These are phyloP conservation scores for Trichoderma sp. DNA, from an alignment of 2,329 filamentous ascomycete species.

Conservation along the genomic window DNA sequence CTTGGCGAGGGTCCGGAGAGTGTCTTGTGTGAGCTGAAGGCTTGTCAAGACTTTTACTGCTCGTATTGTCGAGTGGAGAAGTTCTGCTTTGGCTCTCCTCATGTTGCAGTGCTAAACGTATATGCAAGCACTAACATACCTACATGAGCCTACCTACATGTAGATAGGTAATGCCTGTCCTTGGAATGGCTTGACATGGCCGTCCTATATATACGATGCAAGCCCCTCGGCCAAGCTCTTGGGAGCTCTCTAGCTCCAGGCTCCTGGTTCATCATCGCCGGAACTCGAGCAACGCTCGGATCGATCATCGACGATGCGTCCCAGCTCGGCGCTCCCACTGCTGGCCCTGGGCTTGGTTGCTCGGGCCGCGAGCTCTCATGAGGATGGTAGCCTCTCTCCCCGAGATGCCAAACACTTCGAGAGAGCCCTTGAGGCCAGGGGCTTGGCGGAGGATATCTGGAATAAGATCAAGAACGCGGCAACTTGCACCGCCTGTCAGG, in stretches of 20 bases:
- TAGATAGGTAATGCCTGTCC: no score
- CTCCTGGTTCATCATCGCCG: neutral
- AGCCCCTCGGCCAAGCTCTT: neutral
- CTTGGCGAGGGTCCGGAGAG: neutral
- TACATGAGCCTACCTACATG: neutral
- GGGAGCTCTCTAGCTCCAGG: neutral
- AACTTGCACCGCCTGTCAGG: slow-evolving; percentile 36
- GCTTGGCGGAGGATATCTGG: slow-evolving; percentile 34
- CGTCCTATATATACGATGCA: slow-evolving; percentile 12
- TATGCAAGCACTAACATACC: neutral
- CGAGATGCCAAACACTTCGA: slow-evolving; percentile 25
- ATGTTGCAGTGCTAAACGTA: neutral
- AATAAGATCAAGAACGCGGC: slow-evolving; percentile 34
- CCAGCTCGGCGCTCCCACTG: slow-evolving; percentile 28
- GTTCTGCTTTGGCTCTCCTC: neutral
- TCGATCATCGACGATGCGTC: slow-evolving; percentile 29
- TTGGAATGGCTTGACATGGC: neutral
- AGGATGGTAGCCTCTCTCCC: neutral
- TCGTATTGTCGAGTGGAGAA: slow-evolving; percentile 9
- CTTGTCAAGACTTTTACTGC: neutral
- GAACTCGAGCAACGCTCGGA: neutral
- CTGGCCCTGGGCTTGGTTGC: slow-evolving; percentile 30
- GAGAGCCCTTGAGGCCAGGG: slow-evolving; percentile 26
- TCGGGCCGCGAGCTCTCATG: slow-evolving; percentile 15
- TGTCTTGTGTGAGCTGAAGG: slow-evolving; percentile 1